Evolutionary conservation across 2,329 filamentous ascomycete species (phyloP).

Genomic region (Aspergillus sp.): DNA sequence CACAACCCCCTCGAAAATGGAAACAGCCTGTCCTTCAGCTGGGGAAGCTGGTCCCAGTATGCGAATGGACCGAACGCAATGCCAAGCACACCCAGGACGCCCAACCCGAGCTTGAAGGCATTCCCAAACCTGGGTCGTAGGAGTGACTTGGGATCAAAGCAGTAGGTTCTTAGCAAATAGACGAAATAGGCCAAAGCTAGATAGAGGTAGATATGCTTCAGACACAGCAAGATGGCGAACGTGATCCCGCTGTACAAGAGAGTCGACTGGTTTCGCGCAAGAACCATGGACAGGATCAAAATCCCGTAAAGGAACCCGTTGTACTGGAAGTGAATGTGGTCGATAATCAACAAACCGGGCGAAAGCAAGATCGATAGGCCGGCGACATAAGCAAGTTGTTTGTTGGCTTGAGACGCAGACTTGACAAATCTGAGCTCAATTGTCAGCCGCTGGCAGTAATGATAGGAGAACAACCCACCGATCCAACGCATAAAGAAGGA

Average conservation of each 20-base stretch:
- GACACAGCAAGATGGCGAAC: slow-evolving; percentile 77
- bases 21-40: slow-evolving; percentile 76
- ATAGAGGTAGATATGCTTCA: slow-evolving; percentile 98
- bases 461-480: slow-evolving; percentile 42
- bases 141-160: slow-evolving; percentile 65
- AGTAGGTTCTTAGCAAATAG: slow-evolving; percentile 81
- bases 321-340: slow-evolving; percentile 98
- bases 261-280: slow-evolving; percentile 66
- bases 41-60: slow-evolving; percentile 69
- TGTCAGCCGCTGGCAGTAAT: not conserved
- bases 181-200: slow-evolving; percentile 93
- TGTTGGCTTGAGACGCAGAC: slow-evolving; percentile 55
- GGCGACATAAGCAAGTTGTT: slow-evolving; percentile 70
- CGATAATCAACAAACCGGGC: slow-evolving; percentile 88
- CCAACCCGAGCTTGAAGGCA: slow-evolving; percentile 68
- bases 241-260: slow-evolving; percentile 69
- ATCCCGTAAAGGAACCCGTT: slow-evolving; percentile 95
- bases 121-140: slow-evolving; percentile 70
- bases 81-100: slow-evolving; percentile 62
- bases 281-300: slow-evolving; percentile 73
- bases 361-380: slow-evolving; percentile 85
- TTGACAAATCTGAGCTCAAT: slow-evolving; percentile 58
- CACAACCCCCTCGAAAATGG: slow-evolving; percentile 90
- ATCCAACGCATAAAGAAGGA: slow-evolving; percentile 74
- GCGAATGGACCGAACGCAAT: slow-evolving; percentile 86